Conservation (phyloP, 306 rosid genomes). For the Luffa acutangula region DNA sequence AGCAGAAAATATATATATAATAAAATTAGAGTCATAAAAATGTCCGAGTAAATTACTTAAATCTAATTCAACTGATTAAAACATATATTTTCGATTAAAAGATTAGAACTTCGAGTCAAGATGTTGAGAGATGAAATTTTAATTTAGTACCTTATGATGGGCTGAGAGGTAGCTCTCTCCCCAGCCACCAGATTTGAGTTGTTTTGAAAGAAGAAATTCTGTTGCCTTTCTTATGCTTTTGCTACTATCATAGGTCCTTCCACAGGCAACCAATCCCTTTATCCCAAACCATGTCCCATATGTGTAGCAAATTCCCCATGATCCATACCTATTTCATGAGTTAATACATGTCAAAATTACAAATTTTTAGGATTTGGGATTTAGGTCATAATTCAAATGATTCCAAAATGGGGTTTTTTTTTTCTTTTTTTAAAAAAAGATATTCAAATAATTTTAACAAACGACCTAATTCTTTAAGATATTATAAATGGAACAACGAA, state of each 20-base stretch:
- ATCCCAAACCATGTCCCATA: conserved; percentile 80
- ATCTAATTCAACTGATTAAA: not conserved
- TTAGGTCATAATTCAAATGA: too few relatives aligned
- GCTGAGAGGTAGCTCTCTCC: conserved; percentile 68
- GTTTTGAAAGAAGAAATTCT: conserved; percentile 56
- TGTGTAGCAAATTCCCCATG: conserved; percentile 76
- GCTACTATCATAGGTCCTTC: conserved; percentile 36
- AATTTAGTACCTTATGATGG: conserved; percentile 35
- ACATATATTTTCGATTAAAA: too few relatives aligned
- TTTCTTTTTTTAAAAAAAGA: too few relatives aligned
- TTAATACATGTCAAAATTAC: not conserved
- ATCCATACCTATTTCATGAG: conserved; percentile 37
- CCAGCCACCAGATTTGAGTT: conserved; percentile 52
- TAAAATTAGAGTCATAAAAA: not conserved
- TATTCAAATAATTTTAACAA: too few relatives aligned
- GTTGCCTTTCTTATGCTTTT: conserved; percentile 43
- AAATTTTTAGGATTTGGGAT: not conserved
- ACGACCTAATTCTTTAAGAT: too few relatives aligned
- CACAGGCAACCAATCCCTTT: conserved; percentile 35
- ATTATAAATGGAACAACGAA: too few relatives aligned
- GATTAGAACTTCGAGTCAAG: too few relatives aligned
- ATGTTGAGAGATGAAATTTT: not conserved
- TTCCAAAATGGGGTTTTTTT: too few relatives aligned
- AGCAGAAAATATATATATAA: too few relatives aligned
- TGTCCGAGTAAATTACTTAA: too few relatives aligned